Evolutionary conservation across 176 grass and related monocot species (phyloP), one percentile per base, ranked within the genome.

Genomic region (Typha latifolia): DNA sequence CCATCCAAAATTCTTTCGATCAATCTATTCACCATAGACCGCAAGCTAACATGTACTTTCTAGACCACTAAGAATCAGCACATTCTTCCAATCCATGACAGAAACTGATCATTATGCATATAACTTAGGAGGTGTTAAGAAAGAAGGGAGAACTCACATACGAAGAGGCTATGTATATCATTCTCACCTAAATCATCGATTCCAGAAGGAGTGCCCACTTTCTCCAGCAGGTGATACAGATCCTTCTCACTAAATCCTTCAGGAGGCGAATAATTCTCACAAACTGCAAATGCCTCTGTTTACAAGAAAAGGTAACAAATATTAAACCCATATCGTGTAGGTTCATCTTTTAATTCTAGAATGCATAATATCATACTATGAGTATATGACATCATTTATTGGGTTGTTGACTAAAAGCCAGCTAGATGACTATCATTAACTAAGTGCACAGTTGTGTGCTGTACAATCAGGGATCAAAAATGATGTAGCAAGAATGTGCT

Each of bases 261-360:
- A 11, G 88, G 93, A 48, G 85, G 85, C 70, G 82, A 84, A 72
- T 96, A 96, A 48, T 91, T 91, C 70, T 91, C 93, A 47, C 88
- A 96, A 29, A 89, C 85, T 48, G 81, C 93, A 86, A 96, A 96
- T 4, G 93, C 80, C 80, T 96, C 88, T 96, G 88, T 82, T 71
- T 69, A 43, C 64, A 12, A 72, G 29, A 64, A 64, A 32, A 14
- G 29, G 5, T 32, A 9, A 32, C 12, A 64, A 32, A 13, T 64
- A 12, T 32, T 32, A 15, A 16, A 27, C 13, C 14, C 12, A 67
- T 20, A 48, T 26, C 3, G 48, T 24, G 64, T 20, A 48, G 14
- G 23, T 14, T 23, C 26, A 68, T 49, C 12, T 9, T 12, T 21
- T 14, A 29, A 23, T 14, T 49, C 47, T 68, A 22, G 21, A 49